Conservation (phyloP, 1,284 basidiomycete species). For the Heterobasidion annosum region DNA sequence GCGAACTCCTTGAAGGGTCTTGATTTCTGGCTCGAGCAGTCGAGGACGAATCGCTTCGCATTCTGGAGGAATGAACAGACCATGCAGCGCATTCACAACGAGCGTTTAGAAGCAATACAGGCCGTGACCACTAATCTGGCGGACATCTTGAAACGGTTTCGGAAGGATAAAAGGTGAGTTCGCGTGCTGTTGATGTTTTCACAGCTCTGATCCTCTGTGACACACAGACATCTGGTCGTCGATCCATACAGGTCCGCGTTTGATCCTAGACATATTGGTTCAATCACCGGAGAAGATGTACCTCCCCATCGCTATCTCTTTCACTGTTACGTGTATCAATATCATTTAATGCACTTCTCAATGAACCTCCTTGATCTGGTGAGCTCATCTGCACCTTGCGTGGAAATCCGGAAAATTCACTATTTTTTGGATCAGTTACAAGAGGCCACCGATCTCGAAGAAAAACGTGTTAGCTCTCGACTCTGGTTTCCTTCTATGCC, state of each 20-base stretch:
- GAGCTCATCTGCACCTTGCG: slow-evolving; percentile 3
- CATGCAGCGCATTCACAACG: slow-evolving; percentile 22
- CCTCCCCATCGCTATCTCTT: slow-evolving; percentile 57
- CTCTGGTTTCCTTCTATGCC: slow-evolving; percentile 64
- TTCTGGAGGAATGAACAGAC: slow-evolving; percentile 25
- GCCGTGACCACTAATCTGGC: slow-evolving; percentile 30
- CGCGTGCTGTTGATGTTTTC: not conserved
- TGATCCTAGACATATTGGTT: slow-evolving; percentile 31
- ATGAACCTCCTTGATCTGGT: slow-evolving; percentile 20
- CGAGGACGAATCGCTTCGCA: slow-evolving; percentile 28
- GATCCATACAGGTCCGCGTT: slow-evolving; percentile 64
- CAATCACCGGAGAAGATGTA: slow-evolving; percentile 17
- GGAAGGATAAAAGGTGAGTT: slow-evolving; percentile 39
- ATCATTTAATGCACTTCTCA: slow-evolving; percentile 20
- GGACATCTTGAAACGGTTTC: slow-evolving; percentile 36
- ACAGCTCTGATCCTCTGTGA: slow-evolving; percentile 5
- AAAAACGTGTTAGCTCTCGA: slow-evolving; percentile 32
- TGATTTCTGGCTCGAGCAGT: slow-evolving; percentile 42
- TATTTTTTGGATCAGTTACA: slow-evolving; percentile 28
- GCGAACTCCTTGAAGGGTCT: slow-evolving; percentile 36
- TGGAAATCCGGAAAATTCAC: too few relatives aligned
- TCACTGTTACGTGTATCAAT: slow-evolving; percentile 66
- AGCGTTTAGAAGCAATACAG: slow-evolving; percentile 23
- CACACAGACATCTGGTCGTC: slow-evolving; percentile 47
- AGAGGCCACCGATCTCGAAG: slow-evolving; percentile 50